phyloP scores from a whole-genome alignment of 345 rosid species.

The Brassica juncea region DNA sequence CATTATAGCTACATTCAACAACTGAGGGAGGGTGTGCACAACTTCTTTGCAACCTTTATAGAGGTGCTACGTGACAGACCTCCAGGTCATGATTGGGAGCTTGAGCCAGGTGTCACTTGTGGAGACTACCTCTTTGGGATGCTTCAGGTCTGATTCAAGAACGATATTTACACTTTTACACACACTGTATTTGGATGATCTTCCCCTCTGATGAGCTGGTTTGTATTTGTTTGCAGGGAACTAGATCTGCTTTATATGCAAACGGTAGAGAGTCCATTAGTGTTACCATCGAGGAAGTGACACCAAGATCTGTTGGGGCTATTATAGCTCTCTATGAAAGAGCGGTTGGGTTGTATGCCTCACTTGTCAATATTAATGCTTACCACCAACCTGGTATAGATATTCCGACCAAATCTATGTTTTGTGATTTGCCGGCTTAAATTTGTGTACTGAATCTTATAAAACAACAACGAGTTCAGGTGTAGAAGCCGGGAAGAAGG shows the following conservation, averaged over 20 bases:
- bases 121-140: slow-evolving; percentile 98
- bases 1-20: slow-evolving; percentile 86
- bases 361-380: slow-evolving; percentile 81
- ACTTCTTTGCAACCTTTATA: slow-evolving; percentile 94
- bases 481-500: slow-evolving; percentile 98
- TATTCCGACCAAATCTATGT: neutral
- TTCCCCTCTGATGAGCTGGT: slow-evolving; percentile 18
- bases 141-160: slow-evolving; percentile 71
- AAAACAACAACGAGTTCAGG: slow-evolving; percentile 47
- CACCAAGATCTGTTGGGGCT: slow-evolving; percentile 89
- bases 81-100: slow-evolving; percentile 99
- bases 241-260: slow-evolving; percentile 92
- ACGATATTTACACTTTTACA: slow-evolving; percentile 2
- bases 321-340: slow-evolving; percentile 93
- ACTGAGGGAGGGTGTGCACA: slow-evolving; percentile 95
- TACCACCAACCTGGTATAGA: slow-evolving; percentile 95
- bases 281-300: slow-evolving; percentile 89
- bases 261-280: slow-evolving; percentile 87
- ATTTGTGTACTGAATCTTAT: neutral
- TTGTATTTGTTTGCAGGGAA: slow-evolving; percentile 60
- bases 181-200: neutral
- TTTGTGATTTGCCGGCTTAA: neutral
- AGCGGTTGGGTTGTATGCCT: slow-evolving; percentile 95
- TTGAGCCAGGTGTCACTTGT: slow-evolving; percentile 99
- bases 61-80: slow-evolving; percentile 95